These are phyloP conservation scores for Haplosporangium sp. DNA, from an alignment of 371 early-diverging fungal species.

Conservation along the genomic window DNA sequence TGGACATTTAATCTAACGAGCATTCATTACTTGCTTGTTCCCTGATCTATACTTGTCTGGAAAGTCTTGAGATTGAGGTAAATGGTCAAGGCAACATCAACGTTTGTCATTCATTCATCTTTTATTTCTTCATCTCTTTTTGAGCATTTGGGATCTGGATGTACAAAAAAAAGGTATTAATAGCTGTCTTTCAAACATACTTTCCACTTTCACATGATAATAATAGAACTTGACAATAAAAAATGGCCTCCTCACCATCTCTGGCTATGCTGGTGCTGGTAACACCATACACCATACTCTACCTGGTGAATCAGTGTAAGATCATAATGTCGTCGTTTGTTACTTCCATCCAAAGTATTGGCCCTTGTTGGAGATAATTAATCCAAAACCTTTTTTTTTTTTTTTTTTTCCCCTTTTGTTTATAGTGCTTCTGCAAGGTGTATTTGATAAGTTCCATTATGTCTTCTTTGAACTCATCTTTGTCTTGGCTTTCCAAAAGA, in stretches of 20 bases:
- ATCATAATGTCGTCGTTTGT: too few species aligned
- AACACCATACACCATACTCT: constrained; percentile 53
- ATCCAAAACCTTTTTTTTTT: background rate
- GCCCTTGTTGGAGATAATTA: background rate
- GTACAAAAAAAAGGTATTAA: too few species aligned
- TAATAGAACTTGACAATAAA: constrained; percentile 18
- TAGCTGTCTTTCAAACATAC: background rate
- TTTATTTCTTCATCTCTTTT: too few species aligned
- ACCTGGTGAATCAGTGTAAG: constrained; percentile 49
- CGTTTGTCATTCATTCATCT: background rate
- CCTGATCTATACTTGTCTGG: background rate
- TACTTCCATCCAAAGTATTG: background rate
- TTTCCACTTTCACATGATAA: background rate
- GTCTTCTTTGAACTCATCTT: constrained; percentile 63
- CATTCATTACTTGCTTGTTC: background rate
- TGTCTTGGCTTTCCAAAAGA: constrained; percentile 52
- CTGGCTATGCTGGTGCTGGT: constrained; percentile 55
- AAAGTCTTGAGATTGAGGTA: background rate
- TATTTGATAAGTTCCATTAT: constrained; percentile 62
- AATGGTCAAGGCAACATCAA: background rate
- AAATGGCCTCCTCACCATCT: constrained; percentile 27
- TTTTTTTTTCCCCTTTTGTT: background rate
- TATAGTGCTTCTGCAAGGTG: constrained; percentile 44
- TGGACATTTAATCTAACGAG: background rate
- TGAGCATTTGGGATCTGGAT: too few species aligned